Percentiles rank a stretch among this genome's conserved stretches.
These are phyloP conservation scores for Cenchrus fungigraminus DNA, from an alignment of 176 grass and related monocot genomes.

Conservation along the genomic window DNA sequence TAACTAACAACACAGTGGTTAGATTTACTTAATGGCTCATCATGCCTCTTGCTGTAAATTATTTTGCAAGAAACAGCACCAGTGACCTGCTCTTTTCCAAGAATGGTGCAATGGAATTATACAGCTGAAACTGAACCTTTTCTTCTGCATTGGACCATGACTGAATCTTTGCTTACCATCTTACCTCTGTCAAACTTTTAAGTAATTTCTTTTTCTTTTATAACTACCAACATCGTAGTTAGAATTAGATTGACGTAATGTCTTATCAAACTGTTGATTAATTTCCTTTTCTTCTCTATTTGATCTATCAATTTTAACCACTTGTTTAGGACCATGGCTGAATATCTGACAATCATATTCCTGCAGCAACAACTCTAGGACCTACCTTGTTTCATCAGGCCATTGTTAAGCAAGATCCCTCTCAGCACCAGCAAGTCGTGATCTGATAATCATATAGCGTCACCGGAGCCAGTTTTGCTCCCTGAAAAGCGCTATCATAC, in stretches of 20 bases:
- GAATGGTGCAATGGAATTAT: neutral
- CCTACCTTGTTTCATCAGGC: slow-evolving; percentile 14
- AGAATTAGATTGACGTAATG: neutral
- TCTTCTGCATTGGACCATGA: neutral
- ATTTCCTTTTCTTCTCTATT: neutral
- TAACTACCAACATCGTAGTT: neutral
- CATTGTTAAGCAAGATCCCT: neutral
- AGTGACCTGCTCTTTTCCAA: neutral
- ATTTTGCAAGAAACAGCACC: neutral
- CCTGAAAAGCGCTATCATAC: neutral
- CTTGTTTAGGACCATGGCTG: slow-evolving; percentile 35
- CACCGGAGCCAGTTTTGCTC: slow-evolving; percentile 13
- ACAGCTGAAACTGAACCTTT: neutral
- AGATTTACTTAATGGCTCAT: neutral
- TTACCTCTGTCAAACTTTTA: neutral
- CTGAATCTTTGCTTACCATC: neutral
- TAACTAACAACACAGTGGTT: neutral
- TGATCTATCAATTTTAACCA: neutral
- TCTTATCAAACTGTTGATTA: neutral
- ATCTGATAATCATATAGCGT: slow-evolving; percentile 19
- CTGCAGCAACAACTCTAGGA: slow-evolving; percentile 50
- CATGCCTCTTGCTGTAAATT: neutral
- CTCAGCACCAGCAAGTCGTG: slow-evolving; percentile 38
- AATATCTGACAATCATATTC: slow-evolving; percentile 55
- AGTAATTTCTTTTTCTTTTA: neutral